A percentile compares a stretch with the other conserved stretches of the same genome.
Evolutionary conservation across 2,329 filamentous ascomycete species (phyloP).

Genomic region (Pseudocercospora eumusae): DNA sequence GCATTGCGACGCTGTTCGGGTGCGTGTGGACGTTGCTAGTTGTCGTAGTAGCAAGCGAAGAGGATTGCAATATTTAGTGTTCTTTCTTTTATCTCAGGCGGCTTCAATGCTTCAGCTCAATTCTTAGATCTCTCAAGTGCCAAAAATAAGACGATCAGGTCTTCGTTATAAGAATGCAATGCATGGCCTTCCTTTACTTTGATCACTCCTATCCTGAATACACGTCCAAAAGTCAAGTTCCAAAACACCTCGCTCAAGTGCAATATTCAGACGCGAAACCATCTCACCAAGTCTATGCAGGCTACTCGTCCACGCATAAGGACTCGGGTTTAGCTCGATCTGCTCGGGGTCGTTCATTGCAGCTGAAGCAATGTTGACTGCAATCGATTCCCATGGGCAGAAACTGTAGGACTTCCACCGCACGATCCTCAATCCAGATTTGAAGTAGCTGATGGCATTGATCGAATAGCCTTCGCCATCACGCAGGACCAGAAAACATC

Average conservation of each 20-base stretch:
- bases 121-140: too few species aligned
- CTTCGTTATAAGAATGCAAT: neutral
- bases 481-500: constrained; percentile 15
- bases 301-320: too few species aligned
- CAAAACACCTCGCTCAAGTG: neutral
- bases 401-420: neutral
- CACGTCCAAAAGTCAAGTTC: neutral
- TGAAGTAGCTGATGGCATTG: neutral
- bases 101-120: too few species aligned
- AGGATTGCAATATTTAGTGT: too few species aligned
- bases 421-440: neutral
- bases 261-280: neutral
- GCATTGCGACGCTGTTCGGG: neutral
- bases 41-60: too few species aligned
- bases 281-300: too few species aligned
- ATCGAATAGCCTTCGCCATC: neutral
- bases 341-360: too few species aligned
- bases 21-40: too few species aligned
- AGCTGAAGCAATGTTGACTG: neutral
- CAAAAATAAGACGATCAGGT: too few species aligned
- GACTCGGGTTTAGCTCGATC: too few species aligned
- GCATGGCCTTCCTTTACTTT: neutral
- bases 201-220: neutral
- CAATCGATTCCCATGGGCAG: neutral
- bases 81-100: too few species aligned